Percentiles rank a stretch among this genome's conserved stretches.
phyloP scores from a whole-genome alignment of 345 rosid species.

The Bruguiera parviflora region DNA sequence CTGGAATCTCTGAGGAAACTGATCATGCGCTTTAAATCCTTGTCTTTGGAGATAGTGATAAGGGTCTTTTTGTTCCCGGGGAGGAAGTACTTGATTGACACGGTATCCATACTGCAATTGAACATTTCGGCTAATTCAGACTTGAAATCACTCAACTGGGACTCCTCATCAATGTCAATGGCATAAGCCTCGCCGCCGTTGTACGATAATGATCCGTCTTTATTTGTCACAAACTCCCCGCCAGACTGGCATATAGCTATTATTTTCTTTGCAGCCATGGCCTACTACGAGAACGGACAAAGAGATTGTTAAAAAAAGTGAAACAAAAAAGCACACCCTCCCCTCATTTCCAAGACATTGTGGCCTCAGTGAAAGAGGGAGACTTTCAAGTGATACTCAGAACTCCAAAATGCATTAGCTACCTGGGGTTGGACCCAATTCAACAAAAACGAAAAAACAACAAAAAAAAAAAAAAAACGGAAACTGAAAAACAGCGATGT shows the following conservation, averaged over 20 bases:
- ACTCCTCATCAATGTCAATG: constrained; percentile 58
- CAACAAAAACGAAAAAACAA: too few species aligned
- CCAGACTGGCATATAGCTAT: constrained; percentile 96
- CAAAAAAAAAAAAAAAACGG: too few species aligned
- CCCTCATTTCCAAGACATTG: too few species aligned
- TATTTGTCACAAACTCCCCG: constrained; percentile 63
- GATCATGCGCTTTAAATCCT: constrained; percentile 81
- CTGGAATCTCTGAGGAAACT: constrained; percentile 62
- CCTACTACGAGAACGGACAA: too few species aligned
- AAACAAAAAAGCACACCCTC: too few species aligned
- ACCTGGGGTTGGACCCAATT: too few species aligned
- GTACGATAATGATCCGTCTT: constrained; percentile 69
- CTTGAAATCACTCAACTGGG: constrained; percentile 59
- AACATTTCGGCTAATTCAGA: constrained; percentile 80
- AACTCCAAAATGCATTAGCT: too few species aligned
- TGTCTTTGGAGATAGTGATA: constrained; percentile 80
- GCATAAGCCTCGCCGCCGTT: constrained; percentile 88
- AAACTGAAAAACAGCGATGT: too few species aligned
- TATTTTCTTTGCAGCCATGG: constrained; percentile 69
- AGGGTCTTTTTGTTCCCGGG: constrained; percentile 88
- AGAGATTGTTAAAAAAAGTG: too few species aligned
- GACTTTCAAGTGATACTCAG: too few species aligned
- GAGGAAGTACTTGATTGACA: constrained; percentile 76
- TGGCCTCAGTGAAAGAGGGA: too few species aligned
- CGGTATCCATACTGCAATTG: constrained; percentile 42